Conservation (phyloP, 2,329 filamentous ascomycete genomes). For the Colletotrichum navitas region DNA sequence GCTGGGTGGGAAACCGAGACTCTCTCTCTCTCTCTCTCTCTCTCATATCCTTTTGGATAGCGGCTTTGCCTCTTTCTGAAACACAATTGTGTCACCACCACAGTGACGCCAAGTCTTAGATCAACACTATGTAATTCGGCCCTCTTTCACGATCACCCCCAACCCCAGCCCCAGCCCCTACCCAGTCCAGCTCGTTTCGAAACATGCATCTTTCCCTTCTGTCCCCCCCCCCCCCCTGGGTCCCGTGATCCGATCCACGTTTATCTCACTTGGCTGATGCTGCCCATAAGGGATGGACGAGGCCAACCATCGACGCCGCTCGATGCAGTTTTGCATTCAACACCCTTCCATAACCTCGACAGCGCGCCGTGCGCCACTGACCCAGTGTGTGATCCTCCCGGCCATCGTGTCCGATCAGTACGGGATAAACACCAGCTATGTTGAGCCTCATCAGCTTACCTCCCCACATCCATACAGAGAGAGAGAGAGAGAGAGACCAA, state of each 20-base stretch:
- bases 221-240: neutral
- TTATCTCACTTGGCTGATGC: too few relatives aligned
- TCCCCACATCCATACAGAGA: too few relatives aligned
- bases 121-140: neutral
- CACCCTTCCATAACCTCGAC: too few relatives aligned
- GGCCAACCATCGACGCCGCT: neutral
- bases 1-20: neutral
- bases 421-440: neutral
- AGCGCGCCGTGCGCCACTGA: neutral
- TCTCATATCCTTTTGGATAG: too few relatives aligned
- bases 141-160: neutral
- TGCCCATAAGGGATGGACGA: neutral
- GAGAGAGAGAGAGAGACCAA: neutral
- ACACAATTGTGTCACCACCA: neutral
- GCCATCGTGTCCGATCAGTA: neutral
- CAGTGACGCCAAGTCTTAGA: neutral
- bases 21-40: neutral
- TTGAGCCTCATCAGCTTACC: neutral
- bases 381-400: neutral
- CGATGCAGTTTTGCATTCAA: neutral
- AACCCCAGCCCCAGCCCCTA: too few relatives aligned
- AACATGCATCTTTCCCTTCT: slow-evolving; percentile 29
- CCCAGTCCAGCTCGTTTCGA: slow-evolving; percentile 26
- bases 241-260: neutral
- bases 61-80: neutral